Base-by-base conservation (phyloP, 1,284 basidiomycete genomes). In the Porodaedalea pini region DNA sequence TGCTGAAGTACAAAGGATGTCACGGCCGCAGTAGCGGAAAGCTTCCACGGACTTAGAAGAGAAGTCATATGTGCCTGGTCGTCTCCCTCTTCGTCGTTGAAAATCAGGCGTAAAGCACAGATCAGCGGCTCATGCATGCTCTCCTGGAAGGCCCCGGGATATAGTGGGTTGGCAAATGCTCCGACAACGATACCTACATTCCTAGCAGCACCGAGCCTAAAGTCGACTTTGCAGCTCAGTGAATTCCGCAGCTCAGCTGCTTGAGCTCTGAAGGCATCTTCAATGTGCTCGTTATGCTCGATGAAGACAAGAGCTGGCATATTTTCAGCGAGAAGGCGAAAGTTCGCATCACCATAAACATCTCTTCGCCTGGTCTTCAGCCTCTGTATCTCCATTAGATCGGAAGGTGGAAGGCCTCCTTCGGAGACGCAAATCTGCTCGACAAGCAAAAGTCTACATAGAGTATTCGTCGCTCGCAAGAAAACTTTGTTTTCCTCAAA, bases 31-130 rank as follows among this genome's bases (percentile, higher is more conserved):
- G 90, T 90, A 1, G 86, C 86, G 15, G 85, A 82, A 34, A 91
- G 80, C 65, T 88, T 88, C 88, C 89, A 92, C 0, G 88, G 89
- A 60, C 86, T 90, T 23, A 91, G 75, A 37, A 85, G 73, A 21
- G 79, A 81, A 4, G 85, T 78, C 55, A 80, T 74, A 13, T 81
- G 50, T 4, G 55, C 36, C 23, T 51, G 48, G 21, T 59, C 57
- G 23, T 59, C 57, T 40, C 45, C 52, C 19, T 72, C 73, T 4
- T 76, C 75, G 63, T 86, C 83, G 50, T 79, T 80, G 17, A 89
- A 70, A 61, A 88, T 81, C 61, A 83, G 72, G 47, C 80, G 75
- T 51, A 89, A 68, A 3, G 85, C 85, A 57, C 79, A 77, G 29
- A 88, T 78, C n/a, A 86, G 76, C n/a, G 78, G 78, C 56, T 85